Base-by-base conservation (phyloP, 2,329 filamentous ascomycete species). In the Berkeleyomyces basicola region DNA sequence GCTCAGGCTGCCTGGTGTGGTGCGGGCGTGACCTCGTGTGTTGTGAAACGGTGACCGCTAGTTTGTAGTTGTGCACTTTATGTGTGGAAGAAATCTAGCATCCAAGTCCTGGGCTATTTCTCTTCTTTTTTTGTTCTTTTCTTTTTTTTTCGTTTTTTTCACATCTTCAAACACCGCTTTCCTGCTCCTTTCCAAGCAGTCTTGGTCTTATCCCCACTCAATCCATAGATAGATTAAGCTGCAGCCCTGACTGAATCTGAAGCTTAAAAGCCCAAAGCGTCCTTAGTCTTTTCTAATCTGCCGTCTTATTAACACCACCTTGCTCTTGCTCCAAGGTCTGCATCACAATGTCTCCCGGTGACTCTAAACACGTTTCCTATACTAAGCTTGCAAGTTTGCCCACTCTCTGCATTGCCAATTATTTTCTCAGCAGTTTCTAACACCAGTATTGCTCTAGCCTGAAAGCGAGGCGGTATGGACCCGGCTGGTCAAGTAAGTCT, bases 381-480 rank as follows among this genome's bases (percentile, higher is more conserved):
- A 61, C 64, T 11, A 61, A 61, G 5, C 64, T 66, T 58, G 66
- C 66, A 61, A 44, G 65, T 59, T 49, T 46, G 11, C 10, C 31
- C 7, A 23, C 47, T 14, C 1, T 33, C 16, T 51, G 47, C 0
- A 4, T 16, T 51, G 47, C 11, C 4, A n/a, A 5, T 33, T 23
- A 23, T 23, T 23, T 23, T 23, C n/a, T 14, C 3, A 42, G 23
- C 14, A 46, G n/a, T 40, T 46, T 11, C 37, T 57, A 63, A 59
- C 62, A 6, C 16, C 9, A 3, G 11, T 31, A 2, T 23, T 47
- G 47, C 7, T 7, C 47, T 64, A 82, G 80, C 67, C 73, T 40
- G 74, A 78, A 33, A 71, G 69, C 9, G 79, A 85, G 63, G 82
- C 82, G 23, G 76, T 75, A 68, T 85, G 82, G 82, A 79, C 79